Conservation (phyloP, 768 basidiomycete species). For the Tulasnella sp. region DNA sequence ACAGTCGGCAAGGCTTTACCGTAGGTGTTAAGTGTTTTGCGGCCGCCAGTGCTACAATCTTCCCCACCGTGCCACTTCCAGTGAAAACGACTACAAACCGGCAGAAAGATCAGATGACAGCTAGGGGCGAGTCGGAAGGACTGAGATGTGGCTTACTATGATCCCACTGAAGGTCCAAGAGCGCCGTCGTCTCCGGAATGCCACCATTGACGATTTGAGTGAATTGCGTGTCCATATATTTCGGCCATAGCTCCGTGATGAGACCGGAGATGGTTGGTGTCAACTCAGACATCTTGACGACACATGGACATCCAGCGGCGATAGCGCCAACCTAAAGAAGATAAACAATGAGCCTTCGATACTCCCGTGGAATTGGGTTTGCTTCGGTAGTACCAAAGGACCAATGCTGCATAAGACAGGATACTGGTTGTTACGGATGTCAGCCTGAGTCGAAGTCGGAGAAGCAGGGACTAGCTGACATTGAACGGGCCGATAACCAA, state of each 20-base stretch:
- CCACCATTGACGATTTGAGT: constrained; percentile 62
- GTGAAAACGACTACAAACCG: constrained; percentile 30
- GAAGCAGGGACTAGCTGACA: constrained; percentile 3
- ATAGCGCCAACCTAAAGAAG: constrained; percentile 46
- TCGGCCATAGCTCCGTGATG: constrained; percentile 54
- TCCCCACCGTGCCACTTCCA: constrained; percentile 46
- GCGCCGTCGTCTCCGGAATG: constrained; percentile 53
- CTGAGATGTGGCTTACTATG: constrained; percentile 33
- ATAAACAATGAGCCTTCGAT: constrained; percentile 32
- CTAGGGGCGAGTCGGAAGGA: not conserved
- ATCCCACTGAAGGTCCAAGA: constrained; percentile 64
- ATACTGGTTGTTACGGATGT: constrained; percentile 38
- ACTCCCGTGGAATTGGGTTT: not conserved
- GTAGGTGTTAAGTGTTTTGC: constrained; percentile 67
- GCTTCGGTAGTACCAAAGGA: constrained; percentile 38
- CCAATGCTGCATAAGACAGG: constrained; percentile 49
- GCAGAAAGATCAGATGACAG: not conserved
- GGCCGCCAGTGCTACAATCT: constrained; percentile 60
- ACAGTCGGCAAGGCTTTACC: constrained; percentile 39
- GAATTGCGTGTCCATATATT: constrained; percentile 62
- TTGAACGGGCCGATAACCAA: constrained; percentile 27
- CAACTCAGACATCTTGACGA: constrained; percentile 70
- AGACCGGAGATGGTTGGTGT: constrained; percentile 45
- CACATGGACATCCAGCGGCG: constrained; percentile 62
- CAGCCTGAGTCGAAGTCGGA: not conserved